Evolutionary conservation across 2,329 filamentous ascomycete genomes (phyloP).

Genomic region (Drechslerella stenobrocha): DNA sequence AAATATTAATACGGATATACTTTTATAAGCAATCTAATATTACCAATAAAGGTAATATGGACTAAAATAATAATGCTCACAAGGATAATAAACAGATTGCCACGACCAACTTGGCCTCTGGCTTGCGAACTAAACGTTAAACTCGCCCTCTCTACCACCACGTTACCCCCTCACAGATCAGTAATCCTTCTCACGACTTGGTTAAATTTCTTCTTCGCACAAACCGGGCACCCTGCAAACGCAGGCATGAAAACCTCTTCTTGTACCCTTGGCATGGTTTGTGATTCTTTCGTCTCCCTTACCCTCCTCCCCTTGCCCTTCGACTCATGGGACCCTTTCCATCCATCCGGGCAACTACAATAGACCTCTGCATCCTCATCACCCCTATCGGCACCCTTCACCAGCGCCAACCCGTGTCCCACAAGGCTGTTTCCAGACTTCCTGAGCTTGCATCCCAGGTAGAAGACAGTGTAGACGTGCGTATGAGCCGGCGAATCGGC

Average conservation of each 20-base stretch:
- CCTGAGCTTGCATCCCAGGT: slow-evolving; percentile 1
- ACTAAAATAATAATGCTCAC: too few species aligned
- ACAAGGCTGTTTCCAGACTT: background rate
- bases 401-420: slow-evolving; percentile 9
- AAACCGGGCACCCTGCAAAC: slow-evolving; percentile 20
- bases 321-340: background rate
- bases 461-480: slow-evolving; percentile 9
- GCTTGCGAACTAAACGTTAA: too few species aligned
- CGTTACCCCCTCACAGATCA: background rate
- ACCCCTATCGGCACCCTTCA: background rate
- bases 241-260: slow-evolving; percentile 4
- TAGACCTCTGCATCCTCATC: background rate
- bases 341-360: background rate
- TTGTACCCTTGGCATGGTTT: background rate
- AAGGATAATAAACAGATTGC: too few species aligned
- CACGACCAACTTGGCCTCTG: too few species aligned
- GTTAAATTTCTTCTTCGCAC: slow-evolving; percentile 2
- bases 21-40: too few species aligned
- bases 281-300: background rate
- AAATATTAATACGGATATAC: too few species aligned
- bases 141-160: background rate
- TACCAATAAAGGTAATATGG: too few species aligned
- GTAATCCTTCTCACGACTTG: background rate
- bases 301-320: background rate
- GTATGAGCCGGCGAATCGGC: background rate